Conservation (phyloP, 192 early-diverging fungal species). For the Diversispora eburnea region DNA sequence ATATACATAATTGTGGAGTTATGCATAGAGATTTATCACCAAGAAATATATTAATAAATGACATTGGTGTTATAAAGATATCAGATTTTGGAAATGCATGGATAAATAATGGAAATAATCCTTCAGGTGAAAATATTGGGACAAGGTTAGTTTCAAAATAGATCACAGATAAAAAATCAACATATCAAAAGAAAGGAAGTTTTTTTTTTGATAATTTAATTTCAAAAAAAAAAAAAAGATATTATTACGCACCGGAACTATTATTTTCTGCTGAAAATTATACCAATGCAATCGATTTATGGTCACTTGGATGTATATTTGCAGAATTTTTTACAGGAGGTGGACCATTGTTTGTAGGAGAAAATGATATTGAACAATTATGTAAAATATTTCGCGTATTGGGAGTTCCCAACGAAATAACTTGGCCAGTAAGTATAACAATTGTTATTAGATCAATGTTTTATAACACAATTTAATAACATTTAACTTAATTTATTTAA, state of each 20-base stretch:
- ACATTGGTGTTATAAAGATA: constrained; percentile 22
- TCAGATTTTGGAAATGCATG: constrained; percentile 23
- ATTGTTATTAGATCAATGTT: neutral
- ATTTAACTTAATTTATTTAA: neutral
- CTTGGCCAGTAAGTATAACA: constrained; percentile 40
- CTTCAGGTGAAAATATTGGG: constrained; percentile 13
- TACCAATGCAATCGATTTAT: constrained; percentile 45
- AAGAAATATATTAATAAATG: constrained; percentile 58
- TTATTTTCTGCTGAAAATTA: constrained; percentile 42
- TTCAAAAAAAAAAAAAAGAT: constrained; percentile 31
- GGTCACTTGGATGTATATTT: constrained; percentile 48
- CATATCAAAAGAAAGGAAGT: too few relatives aligned
- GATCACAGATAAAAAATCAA: too few relatives aligned
- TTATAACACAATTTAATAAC: neutral
- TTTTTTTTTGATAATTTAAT: neutral
- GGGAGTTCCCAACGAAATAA: constrained; percentile 38
- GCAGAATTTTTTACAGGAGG: constrained; percentile 41
- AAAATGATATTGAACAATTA: constrained; percentile 47
- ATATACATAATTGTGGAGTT: constrained; percentile 61
- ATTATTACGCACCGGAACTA: constrained; percentile 50
- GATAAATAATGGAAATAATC: constrained; percentile 1
- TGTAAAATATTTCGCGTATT: constrained; percentile 43
- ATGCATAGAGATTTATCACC: constrained; percentile 75
- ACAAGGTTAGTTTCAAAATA: constrained; percentile 17
- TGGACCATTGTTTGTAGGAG: constrained; percentile 40